Evolutionary conservation across 768 basidiomycete species (phyloP).

Genomic region (Tulasnella calospora): DNA sequence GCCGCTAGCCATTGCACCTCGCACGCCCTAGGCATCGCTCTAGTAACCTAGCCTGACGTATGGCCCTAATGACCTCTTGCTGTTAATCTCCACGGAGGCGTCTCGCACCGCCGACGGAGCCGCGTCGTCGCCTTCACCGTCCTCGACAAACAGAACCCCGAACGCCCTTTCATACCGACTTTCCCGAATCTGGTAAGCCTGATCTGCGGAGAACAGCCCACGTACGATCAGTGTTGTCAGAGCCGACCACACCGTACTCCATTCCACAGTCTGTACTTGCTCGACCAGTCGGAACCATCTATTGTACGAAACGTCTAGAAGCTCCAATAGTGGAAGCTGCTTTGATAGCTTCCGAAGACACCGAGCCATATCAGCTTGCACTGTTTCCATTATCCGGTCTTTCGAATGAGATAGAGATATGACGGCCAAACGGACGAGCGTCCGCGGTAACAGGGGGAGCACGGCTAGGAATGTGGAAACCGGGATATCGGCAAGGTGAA

Average conservation of each 20-base stretch:
- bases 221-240: neutral
- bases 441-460: constrained; percentile 6
- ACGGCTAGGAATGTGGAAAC: constrained; percentile 2
- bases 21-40: neutral
- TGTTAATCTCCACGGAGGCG: neutral
- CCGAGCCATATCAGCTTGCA: neutral
- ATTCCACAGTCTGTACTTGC: neutral
- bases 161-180: neutral
- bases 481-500: constrained; percentile 14
- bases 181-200: neutral
- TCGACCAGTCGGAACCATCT: neutral
- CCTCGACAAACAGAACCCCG: neutral
- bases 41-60: neutral
- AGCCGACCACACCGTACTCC: neutral
- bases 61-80: neutral
- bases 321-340: constrained; percentile 1
- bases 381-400: neutral
- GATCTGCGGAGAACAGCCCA: neutral
- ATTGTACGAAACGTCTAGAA: constrained; percentile 9
- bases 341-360: neutral
- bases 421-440: neutral
- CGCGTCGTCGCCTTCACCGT: neutral
- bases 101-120: neutral
- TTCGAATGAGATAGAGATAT: neutral
- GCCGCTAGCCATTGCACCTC: neutral